Evolutionary conservation across 2,329 filamentous ascomycete species (phyloP), one percentile per base, ranked within the genome.

Genomic region (Sporothrix variecibatus): DNA sequence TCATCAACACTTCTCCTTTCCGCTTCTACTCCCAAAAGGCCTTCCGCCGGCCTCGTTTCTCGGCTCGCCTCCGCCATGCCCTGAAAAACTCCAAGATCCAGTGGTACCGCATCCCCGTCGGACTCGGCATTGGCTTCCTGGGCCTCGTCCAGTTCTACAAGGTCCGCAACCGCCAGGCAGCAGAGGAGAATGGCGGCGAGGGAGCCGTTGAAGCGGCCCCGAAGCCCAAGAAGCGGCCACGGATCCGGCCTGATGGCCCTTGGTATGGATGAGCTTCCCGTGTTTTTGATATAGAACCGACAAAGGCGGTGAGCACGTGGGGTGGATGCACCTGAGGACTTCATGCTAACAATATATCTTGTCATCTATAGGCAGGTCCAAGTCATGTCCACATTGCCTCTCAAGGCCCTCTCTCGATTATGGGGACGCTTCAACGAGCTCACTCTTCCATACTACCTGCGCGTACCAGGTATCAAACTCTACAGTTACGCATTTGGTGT

Each of bases 341-440:
- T 17, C 31, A n/a, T 65, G 71, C 75, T 79, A 56, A 78, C 65
- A 53, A 49, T n/a, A 74, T 5, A 43, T 11, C 11, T 9, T 73
- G 53, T 73, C n/a, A 72, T 23, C 40, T 26, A 34, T 68, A 89
- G 87, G 93, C 93, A 95, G 80, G 93, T 98, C 71, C 93, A 95
- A 81, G 89, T 98, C 81, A 97, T 98, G 93, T 97, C 94, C 8
- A 97, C 94, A 1, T 85, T 98, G 75, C 95, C 95, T 46, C 86
- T 98, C 76, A 98, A 98, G 84, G 94, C 94, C 49, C 88, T 98
- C 62, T 97, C 94, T 46, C 89, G 95, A 65, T 81, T 97, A 76
- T 98, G 95, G 95, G 95, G 95, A 51, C 89, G 87, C 71, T 97
- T 98, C 85, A 98, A 98, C 82, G 94, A 97, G 81, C 85, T 97